Conservation (phyloP, 192 early-diverging fungal species). For the Podila horticola region DNA sequence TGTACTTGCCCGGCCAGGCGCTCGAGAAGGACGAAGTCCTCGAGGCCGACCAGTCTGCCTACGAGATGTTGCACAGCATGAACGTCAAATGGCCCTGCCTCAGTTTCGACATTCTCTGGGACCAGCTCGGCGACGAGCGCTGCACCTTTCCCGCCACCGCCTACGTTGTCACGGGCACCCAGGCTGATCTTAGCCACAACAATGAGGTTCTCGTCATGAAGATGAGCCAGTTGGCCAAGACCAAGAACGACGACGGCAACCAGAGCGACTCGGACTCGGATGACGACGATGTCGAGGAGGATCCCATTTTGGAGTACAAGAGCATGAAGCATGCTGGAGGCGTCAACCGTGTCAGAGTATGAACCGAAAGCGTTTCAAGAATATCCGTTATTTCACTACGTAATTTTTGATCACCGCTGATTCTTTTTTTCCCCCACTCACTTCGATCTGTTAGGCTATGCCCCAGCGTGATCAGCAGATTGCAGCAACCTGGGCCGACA, state of each 20-base stretch:
- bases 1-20: slow-evolving; percentile 92
- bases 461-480: slow-evolving; percentile 81
- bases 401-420: background rate
- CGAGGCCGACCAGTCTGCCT: slow-evolving; percentile 93
- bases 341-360: slow-evolving; percentile 88
- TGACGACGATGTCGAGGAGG: slow-evolving; percentile 91
- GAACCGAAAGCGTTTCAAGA: background rate
- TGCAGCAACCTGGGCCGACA: slow-evolving; percentile 93
- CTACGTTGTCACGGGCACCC: slow-evolving; percentile 95
- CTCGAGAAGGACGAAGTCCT: slow-evolving; percentile 89
- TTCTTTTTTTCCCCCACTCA: background rate
- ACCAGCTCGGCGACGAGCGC: slow-evolving; percentile 83
- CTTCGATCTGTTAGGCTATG: slow-evolving; percentile 58
- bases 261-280: slow-evolving; percentile 80
- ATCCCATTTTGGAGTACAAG: slow-evolving; percentile 90
- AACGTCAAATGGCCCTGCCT: slow-evolving; percentile 96
- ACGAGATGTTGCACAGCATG: slow-evolving; percentile 97
- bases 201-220: slow-evolving; percentile 97
- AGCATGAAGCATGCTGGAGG: slow-evolving; percentile 89
- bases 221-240: slow-evolving; percentile 92
- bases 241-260: slow-evolving; percentile 88
- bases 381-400: slow-evolving; percentile 19
- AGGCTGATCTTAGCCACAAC: slow-evolving; percentile 82
- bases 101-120: slow-evolving; percentile 94
- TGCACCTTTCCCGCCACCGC: slow-evolving; percentile 89